Percentiles rank a stretch among this genome's conserved stretches.
These are phyloP conservation scores for sorghum (Sorghum bicolor) DNA, from an alignment of 176 grass and related monocot genomes.

Conservation along the genomic window DNA sequence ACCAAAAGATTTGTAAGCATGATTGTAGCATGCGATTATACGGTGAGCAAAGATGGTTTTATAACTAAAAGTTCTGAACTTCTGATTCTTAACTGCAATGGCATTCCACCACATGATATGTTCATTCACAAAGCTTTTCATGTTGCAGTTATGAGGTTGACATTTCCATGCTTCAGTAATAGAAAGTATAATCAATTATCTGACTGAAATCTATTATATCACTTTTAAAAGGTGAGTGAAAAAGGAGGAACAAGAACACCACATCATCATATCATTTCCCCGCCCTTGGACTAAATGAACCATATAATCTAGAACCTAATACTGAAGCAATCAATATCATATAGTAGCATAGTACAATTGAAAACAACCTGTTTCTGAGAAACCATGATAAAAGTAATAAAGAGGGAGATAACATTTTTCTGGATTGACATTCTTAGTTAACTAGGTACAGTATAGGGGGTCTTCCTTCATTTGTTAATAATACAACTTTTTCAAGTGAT, in stretches of 20 bases:
- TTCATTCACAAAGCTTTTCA: constrained; percentile 1
- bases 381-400: neutral
- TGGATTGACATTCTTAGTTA: neutral
- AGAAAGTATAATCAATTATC: neutral
- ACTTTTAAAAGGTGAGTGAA: neutral
- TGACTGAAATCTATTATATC: neutral
- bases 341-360: neutral
- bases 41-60: neutral
- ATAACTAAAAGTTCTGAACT: neutral
- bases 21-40: neutral
- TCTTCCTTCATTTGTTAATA: neutral
- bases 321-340: neutral
- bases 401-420: neutral
- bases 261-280: neutral
- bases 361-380: neutral
- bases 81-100: neutral
- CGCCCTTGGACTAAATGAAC: neutral
- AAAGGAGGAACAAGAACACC: neutral
- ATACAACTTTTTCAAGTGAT: neutral
- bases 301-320: neutral
- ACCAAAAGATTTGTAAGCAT: neutral
- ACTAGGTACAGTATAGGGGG: neutral
- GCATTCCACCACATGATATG: neutral
- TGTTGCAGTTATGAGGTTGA: constrained; percentile 1
- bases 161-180: neutral